Percentiles rank a stretch among this genome's conserved stretches.
These are phyloP conservation scores for Acer negundo DNA, from an alignment of 345 rosid species.

Conservation along the genomic window DNA sequence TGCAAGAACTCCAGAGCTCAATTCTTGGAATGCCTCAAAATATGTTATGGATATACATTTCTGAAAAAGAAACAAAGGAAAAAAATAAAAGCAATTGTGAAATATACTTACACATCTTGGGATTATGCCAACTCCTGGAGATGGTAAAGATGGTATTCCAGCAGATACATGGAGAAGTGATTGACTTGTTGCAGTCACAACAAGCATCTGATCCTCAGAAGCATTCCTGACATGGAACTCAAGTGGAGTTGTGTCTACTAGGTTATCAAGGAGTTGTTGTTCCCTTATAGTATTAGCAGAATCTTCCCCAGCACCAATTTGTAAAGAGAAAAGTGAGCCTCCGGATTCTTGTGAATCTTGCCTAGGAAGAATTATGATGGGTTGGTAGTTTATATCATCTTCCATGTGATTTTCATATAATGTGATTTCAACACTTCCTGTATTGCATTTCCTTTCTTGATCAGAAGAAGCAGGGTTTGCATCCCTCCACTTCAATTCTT, in stretches of 20 bases:
- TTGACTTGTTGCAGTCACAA: slow-evolving; percentile 25
- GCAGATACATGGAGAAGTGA: slow-evolving; percentile 23
- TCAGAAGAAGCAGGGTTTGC: slow-evolving; percentile 26
- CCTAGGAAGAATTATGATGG: slow-evolving; percentile 23
- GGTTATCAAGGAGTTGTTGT: slow-evolving; percentile 27
- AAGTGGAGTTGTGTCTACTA: slow-evolving; percentile 25
- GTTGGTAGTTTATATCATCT: slow-evolving; percentile 31
- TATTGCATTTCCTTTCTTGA: slow-evolving; percentile 17
- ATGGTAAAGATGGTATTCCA: slow-evolving; percentile 19
- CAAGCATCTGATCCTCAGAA: slow-evolving; percentile 7
- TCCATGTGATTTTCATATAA: slow-evolving; percentile 19
- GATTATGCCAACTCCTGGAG: slow-evolving; percentile 19
- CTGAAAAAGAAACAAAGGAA: background rate
- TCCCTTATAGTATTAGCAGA: slow-evolving; percentile 27
- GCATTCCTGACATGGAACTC: slow-evolving; percentile 32
- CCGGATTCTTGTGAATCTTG: slow-evolving; percentile 42
- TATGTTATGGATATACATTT: background rate
- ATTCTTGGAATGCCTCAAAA: background rate
- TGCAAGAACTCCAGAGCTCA: background rate
- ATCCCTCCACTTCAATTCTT: slow-evolving; percentile 31
- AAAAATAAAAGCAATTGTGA: background rate
- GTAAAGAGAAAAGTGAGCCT: slow-evolving; percentile 35
- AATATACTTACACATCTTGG: slow-evolving; percentile 44
- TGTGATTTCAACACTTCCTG: slow-evolving; percentile 21
- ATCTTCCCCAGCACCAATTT: slow-evolving; percentile 28